These are phyloP conservation scores for Kockovaella imperatae DNA, from an alignment of 768 basidiomycete genomes.

Conservation along the genomic window DNA sequence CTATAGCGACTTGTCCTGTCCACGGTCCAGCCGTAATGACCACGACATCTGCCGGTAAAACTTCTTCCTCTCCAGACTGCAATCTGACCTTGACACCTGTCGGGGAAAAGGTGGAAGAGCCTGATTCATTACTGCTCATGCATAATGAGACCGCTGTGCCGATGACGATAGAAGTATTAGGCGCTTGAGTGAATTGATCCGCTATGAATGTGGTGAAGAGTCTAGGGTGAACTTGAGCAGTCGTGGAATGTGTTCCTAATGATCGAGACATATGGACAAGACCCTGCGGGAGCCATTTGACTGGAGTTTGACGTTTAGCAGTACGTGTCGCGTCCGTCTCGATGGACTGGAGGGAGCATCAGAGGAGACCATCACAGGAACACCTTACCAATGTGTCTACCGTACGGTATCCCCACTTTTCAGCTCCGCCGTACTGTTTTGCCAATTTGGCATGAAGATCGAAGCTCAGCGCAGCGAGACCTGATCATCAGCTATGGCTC, in stretches of 20 bases:
- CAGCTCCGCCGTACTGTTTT: conserved; percentile 57
- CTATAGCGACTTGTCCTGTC: conserved; percentile 54
- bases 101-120: neutral
- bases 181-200: conserved; percentile 22
- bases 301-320: conserved; percentile 16
- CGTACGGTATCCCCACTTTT: conserved; percentile 75
- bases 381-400: conserved; percentile 48
- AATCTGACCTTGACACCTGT: neutral
- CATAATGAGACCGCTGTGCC: conserved; percentile 24
- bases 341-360: conserved; percentile 18
- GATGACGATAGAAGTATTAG: conserved; percentile 28
- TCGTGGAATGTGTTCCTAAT: conserved; percentile 34
- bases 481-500: neutral
- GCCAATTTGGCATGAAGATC: conserved; percentile 67
- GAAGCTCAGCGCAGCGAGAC: conserved; percentile 62
- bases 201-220: conserved; percentile 38
- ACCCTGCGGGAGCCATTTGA: conserved; percentile 34
- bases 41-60: conserved; percentile 58
- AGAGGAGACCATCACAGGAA: neutral
- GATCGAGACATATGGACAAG: conserved; percentile 28
- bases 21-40: conserved; percentile 80
- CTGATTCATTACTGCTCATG: conserved; percentile 1
- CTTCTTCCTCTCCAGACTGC: conserved; percentile 2
- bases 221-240: conserved; percentile 43
- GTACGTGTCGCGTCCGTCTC: conserved; percentile 31